Evolutionary conservation across 1,284 basidiomycete genomes (phyloP), one percentile per base, ranked within the genome.

Genomic region (Stygiomarasmius scandens): DNA sequence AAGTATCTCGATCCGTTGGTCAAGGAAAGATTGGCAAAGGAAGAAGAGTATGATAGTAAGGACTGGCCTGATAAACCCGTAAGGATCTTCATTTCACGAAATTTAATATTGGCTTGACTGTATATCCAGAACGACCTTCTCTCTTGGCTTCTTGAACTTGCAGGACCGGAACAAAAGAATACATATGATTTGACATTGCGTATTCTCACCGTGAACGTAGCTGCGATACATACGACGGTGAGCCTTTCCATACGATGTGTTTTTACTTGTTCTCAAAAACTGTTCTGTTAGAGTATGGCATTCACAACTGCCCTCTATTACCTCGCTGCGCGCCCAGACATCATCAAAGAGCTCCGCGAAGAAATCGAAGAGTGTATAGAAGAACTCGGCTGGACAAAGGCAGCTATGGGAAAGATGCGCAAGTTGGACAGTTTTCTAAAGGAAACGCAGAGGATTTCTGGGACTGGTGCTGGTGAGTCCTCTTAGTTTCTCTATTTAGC

Each of bases 301-400:
- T 65, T 74, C 43, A 71, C 73, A 1, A 67, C 71, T 46, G 68
- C 68, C 1, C 59, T 79, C 8, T 77, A 68, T 52, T 63, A 74
- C 51, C 69, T 78, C 24, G 73, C 74, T 19, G 65, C 66, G 6
- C 60, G 68, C 44, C 72, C 74, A 2, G 66, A 75, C 49, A 74
- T 71, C 49, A 61, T 69, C 24, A 57, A 61, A 12, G 69, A 70
- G 10, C 60, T 79, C n/a, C 71, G 76, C 1, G 68, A 76, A 50
- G 77, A 79, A 55, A 64, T 76, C 1, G 67, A 72, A 50, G 27
- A 49, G 1, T 55, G 69, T n/a, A 56, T 74, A 3, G 54, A 56
- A 4, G 60, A 69, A 32, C 66, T 73, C 6, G 74, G 76, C 0
- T 78, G 76, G 75, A 71, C 71, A 4, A 56, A 54, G 34, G 20